phyloP scores from a whole-genome alignment of 148 eudicot species.

The Cornus suecica region DNA sequence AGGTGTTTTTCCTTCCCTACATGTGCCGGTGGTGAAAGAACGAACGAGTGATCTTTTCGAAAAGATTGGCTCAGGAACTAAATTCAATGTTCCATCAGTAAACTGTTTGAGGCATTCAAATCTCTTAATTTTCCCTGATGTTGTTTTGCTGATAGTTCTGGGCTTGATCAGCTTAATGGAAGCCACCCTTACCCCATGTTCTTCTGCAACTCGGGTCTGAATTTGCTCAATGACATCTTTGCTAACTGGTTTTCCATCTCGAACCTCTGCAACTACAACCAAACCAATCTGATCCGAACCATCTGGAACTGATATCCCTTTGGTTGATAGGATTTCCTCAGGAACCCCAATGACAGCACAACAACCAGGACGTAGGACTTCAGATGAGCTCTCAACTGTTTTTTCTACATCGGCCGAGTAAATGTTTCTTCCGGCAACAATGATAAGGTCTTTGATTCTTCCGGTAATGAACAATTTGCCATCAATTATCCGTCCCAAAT shows the following conservation, averaged over 20 bases:
- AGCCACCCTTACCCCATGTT: conserved; percentile 42
- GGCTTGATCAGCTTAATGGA: conserved; percentile 39
- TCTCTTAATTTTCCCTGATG: conserved; percentile 51
- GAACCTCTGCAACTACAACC: conserved; percentile 49
- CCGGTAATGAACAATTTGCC: conserved; percentile 51
- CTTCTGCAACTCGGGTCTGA: conserved; percentile 38
- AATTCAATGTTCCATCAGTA: conserved; percentile 34
- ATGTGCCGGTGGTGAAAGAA: conserved; percentile 42
- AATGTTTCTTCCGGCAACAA: conserved; percentile 51
- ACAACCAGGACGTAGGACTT: conserved; percentile 46
- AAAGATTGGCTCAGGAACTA: conserved; percentile 27
- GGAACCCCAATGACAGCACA: conserved; percentile 57
- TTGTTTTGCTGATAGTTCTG: conserved; percentile 44
- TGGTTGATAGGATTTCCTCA: conserved; percentile 35
- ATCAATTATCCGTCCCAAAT: conserved; percentile 42
- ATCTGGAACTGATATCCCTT: conserved; percentile 40
- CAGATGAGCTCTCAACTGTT: conserved; percentile 50
- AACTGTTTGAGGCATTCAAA: conserved; percentile 51
- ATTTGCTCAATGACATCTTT: conserved; percentile 37
- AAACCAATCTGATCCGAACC: conserved; percentile 45
- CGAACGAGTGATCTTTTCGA: conserved; percentile 23
- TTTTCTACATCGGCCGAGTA: conserved; percentile 53
- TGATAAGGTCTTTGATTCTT: conserved; percentile 52
- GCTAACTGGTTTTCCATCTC: conserved; percentile 35
- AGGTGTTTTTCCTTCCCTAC: conserved; percentile 37